Base-by-base conservation (phyloP, 2,329 filamentous ascomycete genomes). In the Macrophomina tecta region DNA sequence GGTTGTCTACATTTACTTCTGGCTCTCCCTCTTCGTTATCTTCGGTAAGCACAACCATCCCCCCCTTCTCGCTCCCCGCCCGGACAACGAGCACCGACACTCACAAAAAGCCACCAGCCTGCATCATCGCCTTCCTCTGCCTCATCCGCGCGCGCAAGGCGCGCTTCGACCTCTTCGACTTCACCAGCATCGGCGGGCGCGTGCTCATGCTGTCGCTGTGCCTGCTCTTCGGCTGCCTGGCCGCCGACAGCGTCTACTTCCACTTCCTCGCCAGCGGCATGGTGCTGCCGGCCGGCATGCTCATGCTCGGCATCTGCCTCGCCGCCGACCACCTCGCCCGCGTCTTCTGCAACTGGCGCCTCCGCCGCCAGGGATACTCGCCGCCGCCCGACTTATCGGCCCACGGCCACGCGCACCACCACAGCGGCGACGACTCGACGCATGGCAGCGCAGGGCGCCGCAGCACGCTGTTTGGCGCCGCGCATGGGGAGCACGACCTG, bases 151-250 rank as follows among this genome's bases (percentile, higher is more conserved):
- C 30, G 7, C 58, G 58, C 30, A 71, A 73, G n/a, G 74, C 78
- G 70, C 77, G 76, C 55, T 73, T 74, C 65, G 79, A 81, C 67
- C 63, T 77, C 14, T 81, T 78, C 71, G 79, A 81, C 69, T 77
- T 73, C 66, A 75, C 77, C 16, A 77, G 77, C 28, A 70, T 80
- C 62, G 72, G 76, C 40, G 58, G 72, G 11, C 75, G 77, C 23
- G 67, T 73, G 36, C 60, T 74, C 9, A 71, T 74, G 1, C 68
- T 77, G 1, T 68, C 69, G 4, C 71, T 74, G 16, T 74, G 78
- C 18, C 70, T 65, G 6, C 69, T 79, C 65, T 68, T 80, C n/a
- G 75, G 69, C 6, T 60, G 79, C 23, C 72, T 74, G 51, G 69
- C 72, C 30, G 71, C 73, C 64, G 68, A 71, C 14, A 48, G 68